A percentile compares a stretch with the other conserved stretches of the same genome.
Evolutionary conservation across 2,329 filamentous ascomycete genomes (phyloP).

Genomic region (Botrytis tulipae): DNA sequence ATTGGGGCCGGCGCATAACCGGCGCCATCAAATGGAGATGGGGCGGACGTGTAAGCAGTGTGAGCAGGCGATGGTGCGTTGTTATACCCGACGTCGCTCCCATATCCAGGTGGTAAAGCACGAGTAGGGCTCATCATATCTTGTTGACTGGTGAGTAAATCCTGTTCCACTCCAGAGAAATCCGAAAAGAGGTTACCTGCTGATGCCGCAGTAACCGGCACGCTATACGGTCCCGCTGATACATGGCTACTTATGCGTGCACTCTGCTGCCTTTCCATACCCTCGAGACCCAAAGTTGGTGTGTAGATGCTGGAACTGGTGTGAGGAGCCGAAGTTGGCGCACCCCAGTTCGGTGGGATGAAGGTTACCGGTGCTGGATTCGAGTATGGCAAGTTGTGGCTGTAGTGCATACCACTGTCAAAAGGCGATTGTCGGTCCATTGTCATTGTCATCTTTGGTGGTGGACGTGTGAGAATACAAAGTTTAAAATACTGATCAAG

Average conservation of each 20-base stretch:
- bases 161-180: constrained; percentile 57
- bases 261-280: constrained; percentile 55
- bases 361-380: constrained; percentile 32
- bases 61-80: constrained; percentile 55
- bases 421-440: constrained; percentile 70
- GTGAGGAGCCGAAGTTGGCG: constrained; percentile 56
- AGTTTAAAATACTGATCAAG: constrained; percentile 21
- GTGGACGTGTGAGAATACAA: constrained; percentile 22
- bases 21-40: constrained; percentile 71
- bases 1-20: constrained; percentile 69
- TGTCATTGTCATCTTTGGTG: constrained; percentile 79
- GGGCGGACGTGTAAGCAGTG: constrained; percentile 39
- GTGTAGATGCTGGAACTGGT: constrained; percentile 59
- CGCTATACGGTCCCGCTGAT: constrained; percentile 68
- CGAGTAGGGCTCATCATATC: constrained; percentile 68
- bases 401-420: constrained; percentile 75
- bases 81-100: constrained; percentile 63
- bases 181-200: constrained; percentile 62
- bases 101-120: constrained; percentile 62
- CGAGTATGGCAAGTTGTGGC: constrained; percentile 67
- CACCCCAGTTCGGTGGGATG: constrained; percentile 79
- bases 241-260: constrained; percentile 57
- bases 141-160: constrained; percentile 69
- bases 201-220: constrained; percentile 69
- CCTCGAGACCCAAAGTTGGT: constrained; percentile 55